A percentile compares a stretch with the other conserved stretches of the same genome.
Conservation (phyloP, 2,329 filamentous ascomycete genomes). For the Neospermospora avenae region DNA sequence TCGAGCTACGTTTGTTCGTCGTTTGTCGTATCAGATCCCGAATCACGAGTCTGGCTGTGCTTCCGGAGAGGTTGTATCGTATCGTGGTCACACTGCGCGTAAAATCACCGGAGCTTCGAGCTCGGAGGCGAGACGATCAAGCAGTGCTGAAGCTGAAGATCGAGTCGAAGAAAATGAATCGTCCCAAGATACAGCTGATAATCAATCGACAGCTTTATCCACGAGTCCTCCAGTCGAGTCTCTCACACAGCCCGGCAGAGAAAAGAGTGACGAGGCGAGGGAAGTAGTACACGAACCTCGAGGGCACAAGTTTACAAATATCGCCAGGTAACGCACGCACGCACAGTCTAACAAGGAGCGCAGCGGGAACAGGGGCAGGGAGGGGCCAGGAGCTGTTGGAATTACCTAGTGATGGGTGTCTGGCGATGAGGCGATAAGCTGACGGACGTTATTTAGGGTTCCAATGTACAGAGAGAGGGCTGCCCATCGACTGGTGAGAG, state of each 20-base stretch:
- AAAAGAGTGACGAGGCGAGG: not conserved
- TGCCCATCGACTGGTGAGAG: conserved; percentile 8
- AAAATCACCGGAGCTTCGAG: conserved; percentile 23
- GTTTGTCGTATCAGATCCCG: conserved; percentile 24
- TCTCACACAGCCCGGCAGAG: not conserved
- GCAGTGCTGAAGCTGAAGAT: conserved; percentile 24
- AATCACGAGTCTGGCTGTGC: not conserved
- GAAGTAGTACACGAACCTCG: not conserved
- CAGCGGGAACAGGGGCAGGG: not conserved
- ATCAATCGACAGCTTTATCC: not conserved
- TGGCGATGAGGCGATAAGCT: conserved; percentile 1
- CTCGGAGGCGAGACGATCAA: conserved; percentile 23
- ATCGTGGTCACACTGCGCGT: not conserved
- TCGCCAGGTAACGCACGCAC: not conserved
- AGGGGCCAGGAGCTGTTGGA: conserved; percentile 11
- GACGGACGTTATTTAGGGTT: not conserved
- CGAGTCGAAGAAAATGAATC: conserved; percentile 2
- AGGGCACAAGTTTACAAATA: not conserved
- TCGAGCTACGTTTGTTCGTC: conserved; percentile 4
- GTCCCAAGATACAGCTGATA: not conserved
- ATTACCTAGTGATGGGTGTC: conserved; percentile 17
- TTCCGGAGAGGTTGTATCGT: not conserved
- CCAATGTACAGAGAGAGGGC: conserved; percentile 4
- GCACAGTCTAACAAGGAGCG: not conserved
- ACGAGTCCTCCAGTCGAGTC: not conserved